Evolutionary conservation across 495 filamentous ascomycete genomes (phyloP).

Genomic region (Penicillium waksmanii): DNA sequence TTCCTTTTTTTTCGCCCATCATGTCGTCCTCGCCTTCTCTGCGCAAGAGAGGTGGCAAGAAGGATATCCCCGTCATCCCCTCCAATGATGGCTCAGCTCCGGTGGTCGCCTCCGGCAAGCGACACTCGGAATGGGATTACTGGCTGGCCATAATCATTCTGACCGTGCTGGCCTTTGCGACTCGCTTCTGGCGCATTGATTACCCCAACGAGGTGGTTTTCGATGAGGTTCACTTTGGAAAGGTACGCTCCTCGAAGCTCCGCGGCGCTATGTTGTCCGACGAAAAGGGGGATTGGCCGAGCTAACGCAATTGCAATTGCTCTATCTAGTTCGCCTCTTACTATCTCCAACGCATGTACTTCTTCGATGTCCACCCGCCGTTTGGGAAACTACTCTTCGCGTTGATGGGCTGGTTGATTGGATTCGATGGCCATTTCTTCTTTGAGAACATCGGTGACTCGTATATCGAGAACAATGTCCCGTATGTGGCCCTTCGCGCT

Average conservation of each 20-base stretch:
- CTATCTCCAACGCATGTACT: conserved; percentile 97
- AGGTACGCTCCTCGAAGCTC: conserved; percentile 61
- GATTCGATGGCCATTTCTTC: conserved; percentile 94
- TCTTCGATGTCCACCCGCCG: conserved; percentile 99
- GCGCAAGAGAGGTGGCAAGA: conserved; percentile 56
- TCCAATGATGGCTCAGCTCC: conserved; percentile 34
- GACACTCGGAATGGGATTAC: conserved; percentile 76
- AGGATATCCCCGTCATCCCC: conserved; percentile 39
- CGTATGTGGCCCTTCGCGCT: conserved; percentile 92
- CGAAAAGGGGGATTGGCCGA: conserved; percentile 11
- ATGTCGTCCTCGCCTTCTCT: conserved; percentile 51
- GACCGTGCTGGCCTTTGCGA: conserved; percentile 83
- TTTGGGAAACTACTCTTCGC: conserved; percentile 78
- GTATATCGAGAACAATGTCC: conserved; percentile 95
- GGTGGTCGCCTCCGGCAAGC: conserved; percentile 29
- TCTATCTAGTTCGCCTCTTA: conserved; percentile 82
- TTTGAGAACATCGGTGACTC: conserved; percentile 99
- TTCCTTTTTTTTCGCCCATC: conserved; percentile 23
- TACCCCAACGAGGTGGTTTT: conserved; percentile 98
- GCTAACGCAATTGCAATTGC: conserved; percentile 23
- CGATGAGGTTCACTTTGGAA: conserved; percentile 99
- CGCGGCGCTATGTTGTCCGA: not conserved
- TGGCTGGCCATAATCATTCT: conserved; percentile 77
- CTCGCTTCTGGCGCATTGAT: conserved; percentile 91
- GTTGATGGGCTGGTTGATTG: conserved; percentile 91